These are phyloP conservation scores for Blastobotrys muscicola DNA, from an alignment of 805 yeast species.

Conservation along the genomic window DNA sequence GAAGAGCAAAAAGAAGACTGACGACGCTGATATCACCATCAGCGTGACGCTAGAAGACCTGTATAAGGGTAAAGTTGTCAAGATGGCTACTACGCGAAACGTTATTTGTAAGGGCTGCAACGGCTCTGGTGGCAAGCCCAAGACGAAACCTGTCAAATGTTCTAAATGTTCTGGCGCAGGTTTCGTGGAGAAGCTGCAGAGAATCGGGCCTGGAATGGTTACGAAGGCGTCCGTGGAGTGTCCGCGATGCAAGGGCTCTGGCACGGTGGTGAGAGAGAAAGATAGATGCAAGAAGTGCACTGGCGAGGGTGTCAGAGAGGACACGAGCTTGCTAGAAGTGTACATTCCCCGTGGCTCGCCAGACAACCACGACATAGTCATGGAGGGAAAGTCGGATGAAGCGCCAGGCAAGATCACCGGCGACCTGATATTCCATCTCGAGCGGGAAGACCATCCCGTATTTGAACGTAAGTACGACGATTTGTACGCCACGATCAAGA, in stretches of 20 bases:
- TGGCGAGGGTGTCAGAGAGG: slow-evolving; percentile 54
- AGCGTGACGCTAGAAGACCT: slow-evolving; percentile 62
- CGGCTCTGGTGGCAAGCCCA: slow-evolving; percentile 65
- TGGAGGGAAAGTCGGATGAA: slow-evolving; percentile 70
- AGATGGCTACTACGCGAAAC: slow-evolving; percentile 62
- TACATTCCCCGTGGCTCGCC: slow-evolving; percentile 64
- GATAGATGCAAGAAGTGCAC: slow-evolving; percentile 72
- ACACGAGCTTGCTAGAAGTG: slow-evolving; percentile 66
- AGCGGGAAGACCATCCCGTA: slow-evolving; percentile 37
- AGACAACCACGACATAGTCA: slow-evolving; percentile 48
- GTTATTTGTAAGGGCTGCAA: slow-evolving; percentile 62
- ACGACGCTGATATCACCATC: slow-evolving; percentile 58
- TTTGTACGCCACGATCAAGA: slow-evolving; percentile 46
- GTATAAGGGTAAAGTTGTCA: slow-evolving; percentile 71
- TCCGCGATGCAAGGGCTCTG: slow-evolving; percentile 60
- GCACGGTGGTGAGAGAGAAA: slow-evolving; percentile 47
- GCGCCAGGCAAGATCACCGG: slow-evolving; percentile 64
- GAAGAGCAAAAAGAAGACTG: slow-evolving; percentile 33
- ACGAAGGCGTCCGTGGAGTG: slow-evolving; percentile 56
- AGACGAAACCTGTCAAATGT: slow-evolving; percentile 50
- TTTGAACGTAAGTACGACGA: slow-evolving; percentile 57
- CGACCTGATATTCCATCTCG: slow-evolving; percentile 58
- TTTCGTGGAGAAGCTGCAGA: slow-evolving; percentile 42
- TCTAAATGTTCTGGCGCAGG: slow-evolving; percentile 69
- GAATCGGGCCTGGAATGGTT: slow-evolving; percentile 70